Base-by-base conservation (phyloP, 805 yeast genomes). In the Saccharomycopsis fermentans region DNA sequence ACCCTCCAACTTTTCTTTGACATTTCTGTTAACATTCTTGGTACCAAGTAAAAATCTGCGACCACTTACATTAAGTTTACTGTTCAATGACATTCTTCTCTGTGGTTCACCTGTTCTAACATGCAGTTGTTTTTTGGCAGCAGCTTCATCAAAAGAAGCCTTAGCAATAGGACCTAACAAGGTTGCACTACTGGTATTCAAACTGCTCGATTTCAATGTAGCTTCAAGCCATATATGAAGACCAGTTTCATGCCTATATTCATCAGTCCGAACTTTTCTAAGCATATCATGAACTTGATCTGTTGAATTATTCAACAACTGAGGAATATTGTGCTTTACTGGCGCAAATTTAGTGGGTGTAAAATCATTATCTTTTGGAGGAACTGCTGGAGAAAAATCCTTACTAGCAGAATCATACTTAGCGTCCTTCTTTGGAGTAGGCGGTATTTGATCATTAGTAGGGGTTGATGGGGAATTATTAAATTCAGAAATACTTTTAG, bases 1-100 rank as follows among this genome's bases (percentile, higher is more conserved):
- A 6, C 51, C 60, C 48, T 56, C 61, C 3, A 61, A 36, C 36
- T 59, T 59, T 16, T 55, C 63, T 43, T 59, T 59, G 16, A 61
- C 62, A 57, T 61, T 61, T 50, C 55, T 57, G 24, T 59, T 59
- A 8, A 61, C 63, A 52, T 55, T 61, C 55, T 58, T 60, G 4
- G 63, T 60, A 5, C 61, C 61, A 36, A 55, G 55, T 26, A 60
- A 37, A 24, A 60, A 58, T 52, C 63, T 36, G 35, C 59, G 63
- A 12, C 58, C 52, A 21, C 56, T 27, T 21, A 58, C 54, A 24
- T 60, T 60, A 21, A 60, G 54, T 50, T 58, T 58, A 3, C 58
- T 51, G 48, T 60, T 60, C n/a, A 60, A 50, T 3, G 61, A 58
- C 58, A 58, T 58, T 19, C 63, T 27, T 55, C 63, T 55, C 6